phyloP scores from a whole-genome alignment of 495 filamentous ascomycete genomes.

The Parmelia sp. region DNA sequence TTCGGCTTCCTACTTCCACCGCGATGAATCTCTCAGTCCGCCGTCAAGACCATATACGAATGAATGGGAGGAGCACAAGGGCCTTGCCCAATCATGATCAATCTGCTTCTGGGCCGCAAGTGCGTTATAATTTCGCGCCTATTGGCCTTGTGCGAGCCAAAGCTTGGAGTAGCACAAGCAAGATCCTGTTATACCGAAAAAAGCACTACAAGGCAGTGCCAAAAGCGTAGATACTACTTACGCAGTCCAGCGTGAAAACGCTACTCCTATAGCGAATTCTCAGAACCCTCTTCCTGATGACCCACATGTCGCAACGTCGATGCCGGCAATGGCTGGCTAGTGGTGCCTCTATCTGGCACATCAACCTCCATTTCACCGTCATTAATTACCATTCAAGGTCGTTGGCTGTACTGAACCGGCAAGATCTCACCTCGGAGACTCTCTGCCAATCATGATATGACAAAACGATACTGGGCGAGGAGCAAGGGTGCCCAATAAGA shows the following conservation, averaged over 20 bases:
- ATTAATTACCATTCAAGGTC: background rate
- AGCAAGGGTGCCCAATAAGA: background rate
- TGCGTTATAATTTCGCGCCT: background rate
- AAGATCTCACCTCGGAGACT: background rate
- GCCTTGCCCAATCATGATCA: background rate
- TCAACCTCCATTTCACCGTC: background rate
- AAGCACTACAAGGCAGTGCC: background rate
- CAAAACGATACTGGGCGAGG: background rate
- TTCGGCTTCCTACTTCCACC: background rate
- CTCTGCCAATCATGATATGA: background rate
- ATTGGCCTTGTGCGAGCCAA: background rate
- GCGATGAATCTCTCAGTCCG: background rate
- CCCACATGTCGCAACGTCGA: background rate
- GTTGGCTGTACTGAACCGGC: background rate
- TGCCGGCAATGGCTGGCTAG: background rate
- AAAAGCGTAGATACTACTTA: background rate
- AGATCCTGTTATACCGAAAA: background rate
- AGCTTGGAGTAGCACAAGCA: background rate
- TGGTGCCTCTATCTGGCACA: background rate
- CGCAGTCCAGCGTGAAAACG: constrained; percentile 1
- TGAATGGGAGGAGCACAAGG: background rate
- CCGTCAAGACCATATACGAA: background rate
- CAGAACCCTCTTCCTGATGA: background rate
- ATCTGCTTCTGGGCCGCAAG: constrained; percentile 2
- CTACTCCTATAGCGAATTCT: constrained; percentile 2